A percentile compares a stretch with the other conserved stretches of the same genome.
Evolutionary conservation across 164 flowering plant genomes (phyloP).

Genomic region (Kalanchoe fedtschenkoi): DNA sequence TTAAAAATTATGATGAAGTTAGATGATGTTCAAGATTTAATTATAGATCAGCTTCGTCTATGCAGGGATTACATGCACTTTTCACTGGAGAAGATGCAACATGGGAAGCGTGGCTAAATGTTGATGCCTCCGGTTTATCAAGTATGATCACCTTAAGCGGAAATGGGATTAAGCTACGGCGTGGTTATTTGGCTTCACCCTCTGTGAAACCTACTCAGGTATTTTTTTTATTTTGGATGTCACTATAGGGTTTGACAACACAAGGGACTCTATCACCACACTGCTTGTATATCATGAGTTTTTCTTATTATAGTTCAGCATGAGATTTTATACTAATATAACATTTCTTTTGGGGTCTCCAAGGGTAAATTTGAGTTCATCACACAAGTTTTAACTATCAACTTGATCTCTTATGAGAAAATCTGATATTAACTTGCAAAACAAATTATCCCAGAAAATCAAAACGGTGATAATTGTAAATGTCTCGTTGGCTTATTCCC

Average conservation of each 20-base stretch:
- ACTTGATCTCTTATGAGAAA: too few species aligned
- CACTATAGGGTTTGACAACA: neutral
- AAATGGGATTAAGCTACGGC: constrained; percentile 70
- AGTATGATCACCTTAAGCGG: constrained; percentile 42
- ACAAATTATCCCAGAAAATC: neutral
- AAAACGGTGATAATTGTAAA: neutral
- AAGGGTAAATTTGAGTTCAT: neutral
- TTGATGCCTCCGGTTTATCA: constrained; percentile 67
- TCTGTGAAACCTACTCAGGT: constrained; percentile 86
- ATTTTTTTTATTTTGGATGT: neutral
- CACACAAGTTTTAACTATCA: too few species aligned
- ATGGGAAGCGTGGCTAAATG: constrained; percentile 93
- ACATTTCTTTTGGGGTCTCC: neutral
- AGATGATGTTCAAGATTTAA: neutral
- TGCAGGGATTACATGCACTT: constrained; percentile 93
- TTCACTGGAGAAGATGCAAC: constrained; percentile 97
- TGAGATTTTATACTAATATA: neutral
- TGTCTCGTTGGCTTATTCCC: neutral
- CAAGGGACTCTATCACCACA: neutral
- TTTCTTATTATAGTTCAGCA: neutral
- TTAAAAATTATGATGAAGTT: neutral
- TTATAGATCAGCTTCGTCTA: neutral
- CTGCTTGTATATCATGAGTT: neutral
- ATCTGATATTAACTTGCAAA: too few species aligned
- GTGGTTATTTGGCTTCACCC: constrained; percentile 74